Evolutionary conservation across 2,329 filamentous ascomycete species (phyloP), one percentile per base, ranked within the genome.

Genomic region (Cryphonectria nitschkei): DNA sequence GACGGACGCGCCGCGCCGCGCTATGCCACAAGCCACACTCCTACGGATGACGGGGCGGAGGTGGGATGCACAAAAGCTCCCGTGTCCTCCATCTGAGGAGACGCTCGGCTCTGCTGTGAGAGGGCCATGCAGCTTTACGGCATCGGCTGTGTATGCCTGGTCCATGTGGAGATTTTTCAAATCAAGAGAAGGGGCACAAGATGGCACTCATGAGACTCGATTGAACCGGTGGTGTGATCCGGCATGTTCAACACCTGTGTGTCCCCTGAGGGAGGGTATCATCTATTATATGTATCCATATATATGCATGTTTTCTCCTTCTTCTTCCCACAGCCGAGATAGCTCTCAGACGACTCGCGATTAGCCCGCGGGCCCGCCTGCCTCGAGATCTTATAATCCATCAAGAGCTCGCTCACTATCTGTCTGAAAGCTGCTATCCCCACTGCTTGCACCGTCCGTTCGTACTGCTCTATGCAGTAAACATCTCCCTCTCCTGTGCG

Each of bases 191-290:
- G 6, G 54, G 54, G 54, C 54, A 16, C 4, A 2, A 32, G 29
- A 32, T 32, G 54, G 54, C 34, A 32, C 29, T 34, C 13, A 32
- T 32, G 5, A 32, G 54, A 8, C 26, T 19, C 6, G 29, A 32
- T 11, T 19, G 29, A 5, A 58, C 29, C 29, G 19, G 41, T 46
- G 39, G 14, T 39, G 32, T 26, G 61, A 43, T 14, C 9, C 13
- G 26, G 62, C 58, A 37, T 62, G 41, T 16, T 68, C 11, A 41
- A 69, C 60, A 50, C 54, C 26, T 67, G 50, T 64, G 43, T 39
- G 58, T 69, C 67, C 67, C 70, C 22, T 70, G 67, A 60, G 70
- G 70, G 70, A 72, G 70, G 70, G 70, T 72, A 72, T 72, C 67
- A 63, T 72, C 70, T 72, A 72, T n/a, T n/a, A 50, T 50, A 50